Base-by-base conservation (phyloP, 1,284 basidiomycete genomes). In the Ceratobasidium sp. region DNA sequence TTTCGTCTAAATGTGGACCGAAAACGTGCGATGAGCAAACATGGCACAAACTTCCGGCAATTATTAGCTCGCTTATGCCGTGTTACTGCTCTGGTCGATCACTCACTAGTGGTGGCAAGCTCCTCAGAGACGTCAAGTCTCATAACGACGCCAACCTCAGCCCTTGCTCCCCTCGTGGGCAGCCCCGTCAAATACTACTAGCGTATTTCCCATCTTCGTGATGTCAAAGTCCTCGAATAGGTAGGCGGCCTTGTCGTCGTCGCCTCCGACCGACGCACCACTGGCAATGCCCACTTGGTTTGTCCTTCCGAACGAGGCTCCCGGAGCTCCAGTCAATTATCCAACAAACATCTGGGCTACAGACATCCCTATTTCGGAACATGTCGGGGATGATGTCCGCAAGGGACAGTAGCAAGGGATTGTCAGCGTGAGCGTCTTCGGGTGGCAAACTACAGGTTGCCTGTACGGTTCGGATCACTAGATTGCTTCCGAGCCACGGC, bases 171-270 rank as follows among this genome's bases (percentile, higher is more conserved):
- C n/a, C 22, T 45, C 73, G 79, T 69, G n/a, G 77, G 80, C 60
- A 77, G 79, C 74, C 81, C 77, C 49, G 73, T 79, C 69, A 77
- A 80, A 62, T n/a, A 77, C 79, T 74, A 81, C 77, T 65, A 80
- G 82, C 78, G 87, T 86, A 56, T 82, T 83, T 58, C 78, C 81
- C 73, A 86, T 85, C 69, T 84, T 89, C 77, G 89, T 93, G 52
- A 88, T 89, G 76, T 97, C 95, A 81, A 97, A 98, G 86, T 92
- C 96, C 83, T 96, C 95, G 73, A 96, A 92, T 70, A 95, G 83
- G 79, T 95, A 93, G 55, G 93, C 93, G 55, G 94, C 93, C 74
- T 93, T 90, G 60, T 82, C 80, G 72, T 92, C 92, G 70, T 84
- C 84, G 29, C 81, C 89, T 22, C 43, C 70, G 13, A 58, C 42